These are phyloP conservation scores for Cornus kousa DNA, from an alignment of 148 eudicot species.

Conservation along the genomic window DNA sequence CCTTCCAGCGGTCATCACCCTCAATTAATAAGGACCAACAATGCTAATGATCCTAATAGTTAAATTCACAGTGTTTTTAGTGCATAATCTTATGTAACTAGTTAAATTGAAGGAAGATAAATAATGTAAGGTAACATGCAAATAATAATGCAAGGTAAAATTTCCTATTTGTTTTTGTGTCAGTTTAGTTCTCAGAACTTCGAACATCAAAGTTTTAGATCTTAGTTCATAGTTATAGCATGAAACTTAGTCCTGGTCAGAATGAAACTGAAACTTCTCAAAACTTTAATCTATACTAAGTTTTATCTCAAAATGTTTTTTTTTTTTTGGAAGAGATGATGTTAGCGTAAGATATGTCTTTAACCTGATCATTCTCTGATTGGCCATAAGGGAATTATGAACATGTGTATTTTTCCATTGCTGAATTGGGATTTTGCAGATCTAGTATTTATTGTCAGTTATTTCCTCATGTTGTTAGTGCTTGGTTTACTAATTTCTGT, in stretches of 20 bases:
- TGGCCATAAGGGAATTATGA: neutral
- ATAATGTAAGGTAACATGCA: neutral
- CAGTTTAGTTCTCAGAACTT: neutral
- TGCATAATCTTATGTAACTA: neutral
- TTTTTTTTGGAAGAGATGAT: neutral
- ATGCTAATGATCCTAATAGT: too few relatives aligned
- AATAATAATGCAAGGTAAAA: too few relatives aligned
- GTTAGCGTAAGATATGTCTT: neutral
- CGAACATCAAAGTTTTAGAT: too few relatives aligned
- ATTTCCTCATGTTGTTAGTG: slow-evolving; percentile 17
- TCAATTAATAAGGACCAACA: too few relatives aligned
- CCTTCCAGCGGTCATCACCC: too few relatives aligned
- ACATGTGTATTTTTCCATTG: too few relatives aligned
- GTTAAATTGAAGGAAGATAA: slow-evolving; percentile 1
- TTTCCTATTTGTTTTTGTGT: too few relatives aligned
- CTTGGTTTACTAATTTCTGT: slow-evolving; percentile 7
- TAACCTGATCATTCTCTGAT: neutral
- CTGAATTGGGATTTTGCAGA: too few relatives aligned
- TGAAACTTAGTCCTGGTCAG: neutral
- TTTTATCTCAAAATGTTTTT: too few relatives aligned
- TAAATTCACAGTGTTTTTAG: neutral
- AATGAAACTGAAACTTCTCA: neutral
- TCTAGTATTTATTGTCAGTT: neutral
- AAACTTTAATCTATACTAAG: neutral
- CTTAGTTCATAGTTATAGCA: neutral